phyloP scores from a whole-genome alignment of 2,329 filamentous ascomycete species.

The Arthrobotrys sinensis region DNA sequence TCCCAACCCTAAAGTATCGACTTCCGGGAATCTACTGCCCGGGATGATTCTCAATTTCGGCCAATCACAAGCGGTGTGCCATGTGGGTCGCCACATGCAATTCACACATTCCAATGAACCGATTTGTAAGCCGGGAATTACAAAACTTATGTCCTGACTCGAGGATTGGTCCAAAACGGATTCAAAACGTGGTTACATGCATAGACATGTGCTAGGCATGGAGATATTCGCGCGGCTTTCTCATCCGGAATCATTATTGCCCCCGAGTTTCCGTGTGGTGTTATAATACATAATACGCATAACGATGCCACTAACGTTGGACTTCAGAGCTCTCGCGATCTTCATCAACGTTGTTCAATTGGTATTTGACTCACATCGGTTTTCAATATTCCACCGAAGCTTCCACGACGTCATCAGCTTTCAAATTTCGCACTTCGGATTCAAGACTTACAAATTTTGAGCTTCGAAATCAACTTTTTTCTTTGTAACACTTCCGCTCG shows the following conservation, averaged over 20 bases:
- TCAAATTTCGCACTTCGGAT: constrained; percentile 17
- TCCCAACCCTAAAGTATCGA: constrained; percentile 1
- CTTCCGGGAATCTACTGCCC: constrained; percentile 22
- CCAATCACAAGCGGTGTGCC: constrained; percentile 24
- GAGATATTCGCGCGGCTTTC: constrained; percentile 23
- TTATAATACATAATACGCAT: not conserved
- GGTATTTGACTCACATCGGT: not conserved
- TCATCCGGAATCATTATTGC: constrained; percentile 18
- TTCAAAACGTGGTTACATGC: constrained; percentile 38
- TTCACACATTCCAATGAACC: constrained; percentile 7
- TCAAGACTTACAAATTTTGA: constrained; percentile 2
- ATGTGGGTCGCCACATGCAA: constrained; percentile 15
- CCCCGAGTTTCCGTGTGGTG: constrained; percentile 9
- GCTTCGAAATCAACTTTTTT: constrained; percentile 12
- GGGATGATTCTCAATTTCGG: constrained; percentile 10
- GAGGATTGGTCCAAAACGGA: constrained; percentile 5
- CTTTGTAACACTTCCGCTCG: not conserved
- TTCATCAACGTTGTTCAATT: not conserved
- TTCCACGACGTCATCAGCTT: constrained; percentile 8
- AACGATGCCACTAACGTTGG: not conserved
- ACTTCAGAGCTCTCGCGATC: not conserved
- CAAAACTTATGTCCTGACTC: constrained; percentile 47
- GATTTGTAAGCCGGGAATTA: constrained; percentile 56
- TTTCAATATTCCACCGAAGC: not conserved
- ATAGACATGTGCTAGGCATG: constrained; percentile 26